Conservation (phyloP, 257 asterid species). For the Rubia yunnanensis region DNA sequence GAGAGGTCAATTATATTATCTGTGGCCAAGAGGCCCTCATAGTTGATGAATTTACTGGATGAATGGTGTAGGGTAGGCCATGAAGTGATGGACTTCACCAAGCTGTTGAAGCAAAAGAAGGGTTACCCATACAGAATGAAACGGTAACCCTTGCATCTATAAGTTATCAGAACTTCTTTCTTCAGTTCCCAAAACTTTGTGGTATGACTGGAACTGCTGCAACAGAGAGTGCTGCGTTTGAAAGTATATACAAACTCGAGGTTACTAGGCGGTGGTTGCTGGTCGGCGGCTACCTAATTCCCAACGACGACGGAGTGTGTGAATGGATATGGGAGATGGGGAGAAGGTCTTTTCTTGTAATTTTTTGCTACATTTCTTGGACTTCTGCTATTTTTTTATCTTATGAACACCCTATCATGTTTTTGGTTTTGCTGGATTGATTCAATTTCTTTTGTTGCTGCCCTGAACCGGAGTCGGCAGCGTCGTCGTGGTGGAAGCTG, state of each 20-base stretch:
- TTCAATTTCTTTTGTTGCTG: too few species aligned
- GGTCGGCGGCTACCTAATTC: too few species aligned
- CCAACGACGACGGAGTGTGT: too few species aligned
- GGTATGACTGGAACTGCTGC: conserved; percentile 99
- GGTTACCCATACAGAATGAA: conserved; percentile 91
- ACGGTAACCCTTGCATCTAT: conserved; percentile 95
- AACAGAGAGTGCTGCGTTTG: conserved; percentile 93
- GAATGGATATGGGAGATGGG: too few species aligned
- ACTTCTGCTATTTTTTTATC: too few species aligned
- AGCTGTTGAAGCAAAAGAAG: conserved; percentile 99
- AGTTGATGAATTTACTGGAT: conserved; percentile 98
- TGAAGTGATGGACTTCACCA: conserved; percentile 99
- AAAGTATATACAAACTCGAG: conserved; percentile 97
- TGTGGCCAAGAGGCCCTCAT: conserved; percentile 90
- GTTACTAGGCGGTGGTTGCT: too few species aligned
- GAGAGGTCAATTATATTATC: conserved; percentile 87
- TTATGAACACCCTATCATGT: too few species aligned
- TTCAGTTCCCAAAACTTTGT: conserved; percentile 99
- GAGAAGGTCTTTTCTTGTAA: too few species aligned
- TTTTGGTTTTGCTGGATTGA: too few species aligned
- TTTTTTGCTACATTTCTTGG: too few species aligned
- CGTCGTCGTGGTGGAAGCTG: too few species aligned
- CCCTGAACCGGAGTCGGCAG: too few species aligned
- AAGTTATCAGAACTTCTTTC: conserved; percentile 98
- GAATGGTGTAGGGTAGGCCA: conserved; percentile 99